These are phyloP conservation scores for Saturnispora quitensis DNA, from an alignment of 805 yeast species.

Conservation along the genomic window DNA sequence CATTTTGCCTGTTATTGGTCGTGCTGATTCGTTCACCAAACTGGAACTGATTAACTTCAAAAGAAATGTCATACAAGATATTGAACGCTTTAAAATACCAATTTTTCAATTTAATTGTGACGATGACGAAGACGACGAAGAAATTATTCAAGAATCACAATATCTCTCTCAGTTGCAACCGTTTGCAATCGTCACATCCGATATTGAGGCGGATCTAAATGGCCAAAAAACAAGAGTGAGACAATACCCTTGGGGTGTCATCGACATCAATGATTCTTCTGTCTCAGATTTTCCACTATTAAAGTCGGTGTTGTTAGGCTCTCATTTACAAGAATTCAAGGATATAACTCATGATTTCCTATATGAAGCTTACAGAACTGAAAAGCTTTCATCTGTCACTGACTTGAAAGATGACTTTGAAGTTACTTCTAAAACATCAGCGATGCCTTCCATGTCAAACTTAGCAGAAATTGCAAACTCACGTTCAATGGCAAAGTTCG, in stretches of 20 bases:
- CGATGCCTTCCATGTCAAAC: conserved; percentile 52
- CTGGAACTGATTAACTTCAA: conserved; percentile 52
- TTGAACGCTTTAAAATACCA: conserved; percentile 63
- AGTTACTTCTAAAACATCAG: neutral
- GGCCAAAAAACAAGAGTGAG: conserved; percentile 51
- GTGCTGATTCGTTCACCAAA: conserved; percentile 64
- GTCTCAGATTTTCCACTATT: conserved; percentile 46
- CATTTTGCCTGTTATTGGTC: conserved; percentile 60
- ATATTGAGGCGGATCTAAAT: conserved; percentile 41
- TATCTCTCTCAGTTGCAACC: conserved; percentile 59
- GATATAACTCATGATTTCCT: conserved; percentile 58
- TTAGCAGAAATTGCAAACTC: conserved; percentile 43
- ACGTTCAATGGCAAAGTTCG: conserved; percentile 24
- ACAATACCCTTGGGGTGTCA: conserved; percentile 69
- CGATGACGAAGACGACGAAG: conserved; percentile 56
- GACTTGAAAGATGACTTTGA: conserved; percentile 24
- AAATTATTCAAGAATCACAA: conserved; percentile 60
- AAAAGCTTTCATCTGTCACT: conserved; percentile 46
- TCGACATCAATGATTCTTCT: conserved; percentile 44
- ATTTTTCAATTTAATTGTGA: conserved; percentile 65
- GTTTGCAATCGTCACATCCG: conserved; percentile 63
- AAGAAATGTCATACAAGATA: conserved; percentile 49
- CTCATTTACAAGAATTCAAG: conserved; percentile 55
- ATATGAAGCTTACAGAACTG: conserved; percentile 59
- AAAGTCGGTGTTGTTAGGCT: conserved; percentile 47